A percentile compares a stretch with the other conserved stretches of the same genome.
Evolutionary conservation across 1,284 basidiomycete genomes (phyloP).

Genomic region (Moniliophthora roreri): DNA sequence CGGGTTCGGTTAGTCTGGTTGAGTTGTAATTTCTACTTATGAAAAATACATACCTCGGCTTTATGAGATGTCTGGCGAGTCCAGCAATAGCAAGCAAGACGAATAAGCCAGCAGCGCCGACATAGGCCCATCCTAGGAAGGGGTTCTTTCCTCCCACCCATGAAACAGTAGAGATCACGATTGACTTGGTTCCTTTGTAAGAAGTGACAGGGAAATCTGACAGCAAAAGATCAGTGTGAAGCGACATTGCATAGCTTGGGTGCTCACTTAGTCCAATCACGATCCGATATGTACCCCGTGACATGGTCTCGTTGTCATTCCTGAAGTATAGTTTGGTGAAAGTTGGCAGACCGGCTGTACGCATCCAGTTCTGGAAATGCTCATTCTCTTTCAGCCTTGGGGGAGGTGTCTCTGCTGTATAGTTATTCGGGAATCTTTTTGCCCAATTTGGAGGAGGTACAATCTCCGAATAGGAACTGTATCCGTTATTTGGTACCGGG

Average conservation of each 20-base stretch:
- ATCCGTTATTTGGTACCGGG: slow-evolving; percentile 45
- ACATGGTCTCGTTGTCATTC: slow-evolving; percentile 80
- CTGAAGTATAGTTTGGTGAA: slow-evolving; percentile 95
- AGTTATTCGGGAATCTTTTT: slow-evolving; percentile 70
- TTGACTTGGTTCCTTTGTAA: slow-evolving; percentile 94
- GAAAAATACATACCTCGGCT: slow-evolving; percentile 76
- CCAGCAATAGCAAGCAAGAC: slow-evolving; percentile 86
- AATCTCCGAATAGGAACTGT: slow-evolving; percentile 58
- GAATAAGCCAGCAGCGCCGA: slow-evolving; percentile 87
- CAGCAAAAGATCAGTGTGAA: slow-evolving; percentile 12
- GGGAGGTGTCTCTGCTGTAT: slow-evolving; percentile 65
- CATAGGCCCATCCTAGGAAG: slow-evolving; percentile 97
- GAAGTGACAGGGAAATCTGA: slow-evolving; percentile 91
- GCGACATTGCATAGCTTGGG: neutral
- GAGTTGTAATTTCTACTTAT: slow-evolving; percentile 25
- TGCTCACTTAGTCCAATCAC: slow-evolving; percentile 80
- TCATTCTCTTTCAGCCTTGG: slow-evolving; percentile 83
- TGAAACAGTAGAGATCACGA: slow-evolving; percentile 95
- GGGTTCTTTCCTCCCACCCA: slow-evolving; percentile 99
- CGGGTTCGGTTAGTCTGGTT: neutral
- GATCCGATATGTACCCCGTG: slow-evolving; percentile 77
- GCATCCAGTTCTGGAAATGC: slow-evolving; percentile 99
- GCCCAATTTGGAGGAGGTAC: slow-evolving; percentile 95
- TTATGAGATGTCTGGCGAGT: slow-evolving; percentile 90
- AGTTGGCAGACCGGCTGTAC: slow-evolving; percentile 93